Conservation (phyloP, 2,329 filamentous ascomycete species). For the Ustulina deusta region DNA sequence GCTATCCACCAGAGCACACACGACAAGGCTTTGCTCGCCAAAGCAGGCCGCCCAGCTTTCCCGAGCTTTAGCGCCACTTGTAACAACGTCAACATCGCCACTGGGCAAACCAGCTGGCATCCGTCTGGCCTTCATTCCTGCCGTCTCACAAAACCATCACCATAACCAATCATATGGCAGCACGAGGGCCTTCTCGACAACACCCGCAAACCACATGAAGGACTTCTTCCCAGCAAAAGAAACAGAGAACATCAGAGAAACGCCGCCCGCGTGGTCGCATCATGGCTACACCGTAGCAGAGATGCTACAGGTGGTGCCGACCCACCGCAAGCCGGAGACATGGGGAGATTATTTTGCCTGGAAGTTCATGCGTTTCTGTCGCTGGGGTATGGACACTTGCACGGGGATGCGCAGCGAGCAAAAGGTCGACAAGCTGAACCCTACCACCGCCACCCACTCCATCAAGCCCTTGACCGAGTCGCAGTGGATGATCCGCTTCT, state of each 20-base stretch:
- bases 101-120: constrained; percentile 45
- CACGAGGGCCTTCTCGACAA: constrained; percentile 63
- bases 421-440: constrained; percentile 68
- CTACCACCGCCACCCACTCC: constrained; percentile 66
- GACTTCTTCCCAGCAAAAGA: constrained; percentile 73
- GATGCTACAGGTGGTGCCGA: constrained; percentile 79
- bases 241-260: constrained; percentile 71
- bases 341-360: constrained; percentile 84
- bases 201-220: constrained; percentile 58
- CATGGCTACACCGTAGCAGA: constrained; percentile 81
- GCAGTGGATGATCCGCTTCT: constrained; percentile 89
- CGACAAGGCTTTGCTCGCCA: constrained; percentile 48
- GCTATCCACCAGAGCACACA: constrained; percentile 49
- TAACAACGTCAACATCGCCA: constrained; percentile 42
- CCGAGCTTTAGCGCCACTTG: constrained; percentile 43
- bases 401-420: constrained; percentile 82
- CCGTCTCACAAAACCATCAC: constrained; percentile 40
- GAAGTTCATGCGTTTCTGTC: constrained; percentile 77
- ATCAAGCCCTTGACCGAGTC: constrained; percentile 78
- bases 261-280: constrained; percentile 76
- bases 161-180: constrained; percentile 42
- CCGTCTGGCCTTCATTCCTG: constrained; percentile 46
- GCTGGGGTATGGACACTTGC: constrained; percentile 83
- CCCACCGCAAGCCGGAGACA: constrained; percentile 79
- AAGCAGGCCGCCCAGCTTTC: constrained; percentile 50